These are phyloP conservation scores for Fibroporia radiculosa DNA, from an alignment of 768 basidiomycete species.

Conservation along the genomic window DNA sequence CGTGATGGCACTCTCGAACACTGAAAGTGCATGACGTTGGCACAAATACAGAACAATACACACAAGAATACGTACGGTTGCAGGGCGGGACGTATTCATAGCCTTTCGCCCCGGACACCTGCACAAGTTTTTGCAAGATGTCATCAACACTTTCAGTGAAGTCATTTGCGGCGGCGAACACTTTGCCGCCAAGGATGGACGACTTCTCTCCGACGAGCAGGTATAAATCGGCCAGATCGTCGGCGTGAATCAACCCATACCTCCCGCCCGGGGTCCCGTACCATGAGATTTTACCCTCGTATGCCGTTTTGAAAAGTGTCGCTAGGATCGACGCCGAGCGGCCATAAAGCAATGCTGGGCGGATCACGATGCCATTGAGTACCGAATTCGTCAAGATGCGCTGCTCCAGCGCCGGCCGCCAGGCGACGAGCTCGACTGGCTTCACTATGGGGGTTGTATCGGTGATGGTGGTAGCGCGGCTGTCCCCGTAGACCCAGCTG, in stretches of 20 bases:
- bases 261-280: conserved; percentile 30
- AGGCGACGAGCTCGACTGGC: conserved; percentile 23
- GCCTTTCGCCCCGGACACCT: conserved; percentile 30
- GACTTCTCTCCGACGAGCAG: conserved; percentile 33
- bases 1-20: conserved; percentile 27
- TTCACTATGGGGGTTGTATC: conserved; percentile 26
- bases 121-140: conserved; percentile 29
- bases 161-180: conserved; percentile 35
- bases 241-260: conserved; percentile 31
- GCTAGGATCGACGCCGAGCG: conserved; percentile 29
- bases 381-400: conserved; percentile 20
- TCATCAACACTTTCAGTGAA: conserved; percentile 33
- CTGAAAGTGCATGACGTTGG: conserved; percentile 13
- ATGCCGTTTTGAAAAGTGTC: conserved; percentile 25
- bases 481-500: conserved; percentile 36
- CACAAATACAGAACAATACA: neutral
- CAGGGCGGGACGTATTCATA: conserved; percentile 27
- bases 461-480: conserved; percentile 23
- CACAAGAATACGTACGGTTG: conserved; percentile 24
- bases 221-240: conserved; percentile 40
- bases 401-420: conserved; percentile 30
- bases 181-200: conserved; percentile 26
- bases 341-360: conserved; percentile 36
- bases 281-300: conserved; percentile 26
- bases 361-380: conserved; percentile 38